Conservation (phyloP, 768 basidiomycete species). For the Trametes gibbosa region DNA sequence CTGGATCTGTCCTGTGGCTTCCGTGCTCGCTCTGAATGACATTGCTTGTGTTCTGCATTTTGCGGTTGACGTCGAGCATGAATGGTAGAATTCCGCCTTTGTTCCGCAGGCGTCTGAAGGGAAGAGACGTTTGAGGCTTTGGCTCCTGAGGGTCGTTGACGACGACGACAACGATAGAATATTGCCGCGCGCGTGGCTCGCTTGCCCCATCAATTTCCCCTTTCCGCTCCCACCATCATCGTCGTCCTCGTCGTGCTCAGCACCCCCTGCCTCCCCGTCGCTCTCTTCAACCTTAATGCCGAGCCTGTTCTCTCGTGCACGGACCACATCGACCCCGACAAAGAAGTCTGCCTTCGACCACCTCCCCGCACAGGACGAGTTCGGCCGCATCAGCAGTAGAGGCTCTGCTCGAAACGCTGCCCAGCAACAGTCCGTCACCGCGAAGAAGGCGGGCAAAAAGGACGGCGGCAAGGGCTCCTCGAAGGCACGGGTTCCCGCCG, state of each 20-base stretch:
- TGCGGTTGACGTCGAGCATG: background rate
- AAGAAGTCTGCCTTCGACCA: constrained; percentile 24
- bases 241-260: constrained; percentile 14
- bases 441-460: constrained; percentile 16
- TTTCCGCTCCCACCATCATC: constrained; percentile 17
- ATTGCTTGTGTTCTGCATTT: background rate
- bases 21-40: background rate
- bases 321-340: constrained; percentile 55
- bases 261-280: constrained; percentile 8
- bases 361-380: constrained; percentile 52
- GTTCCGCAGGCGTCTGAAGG: constrained; percentile 5
- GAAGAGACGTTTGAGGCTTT: background rate
- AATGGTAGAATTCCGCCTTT: constrained; percentile 6
- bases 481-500: constrained; percentile 32
- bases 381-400: constrained; percentile 56
- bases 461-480: constrained; percentile 28
- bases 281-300: constrained; percentile 48
- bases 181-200: constrained; percentile 15
- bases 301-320: constrained; percentile 70
- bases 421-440: constrained; percentile 24
- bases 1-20: background rate
- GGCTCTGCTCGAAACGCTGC: constrained; percentile 35
- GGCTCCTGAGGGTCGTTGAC: constrained; percentile 16
- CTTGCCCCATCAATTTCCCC: constrained; percentile 16
- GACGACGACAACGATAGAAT: constrained; percentile 14